Evolutionary conservation across 345 rosid species (phyloP), one percentile per base, ranked within the genome.

Genomic region (Populus davidiana): DNA sequence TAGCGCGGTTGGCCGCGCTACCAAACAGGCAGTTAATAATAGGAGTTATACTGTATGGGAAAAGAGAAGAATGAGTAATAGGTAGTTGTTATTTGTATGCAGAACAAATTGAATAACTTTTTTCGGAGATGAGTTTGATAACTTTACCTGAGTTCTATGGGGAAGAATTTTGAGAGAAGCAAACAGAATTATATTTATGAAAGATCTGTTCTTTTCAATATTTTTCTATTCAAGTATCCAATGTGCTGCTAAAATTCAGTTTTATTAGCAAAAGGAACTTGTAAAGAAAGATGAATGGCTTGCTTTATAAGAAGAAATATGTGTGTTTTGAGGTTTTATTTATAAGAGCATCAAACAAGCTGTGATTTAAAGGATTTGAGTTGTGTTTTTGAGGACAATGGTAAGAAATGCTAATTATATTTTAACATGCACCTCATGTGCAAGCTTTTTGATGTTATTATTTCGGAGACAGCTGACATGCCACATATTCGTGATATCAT

Each of bases 221-320:
- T 47, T 75, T 65, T 29, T 65, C 25, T 6, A 18, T 27, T n/a
- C 2, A 10, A 44, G 61, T 9, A 52, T 50, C 12, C 65, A 21
- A 8, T 50, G 2, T 49, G 14, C 41, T 35, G 31, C 64, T 35
- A 77, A 77, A 77, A 52, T 54, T 54, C 66, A 72, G n/a, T 25
- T 17, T 72, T 1, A 1, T n/a, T 20, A 18, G 14, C n/a, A 12
- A 38, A 36, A 43, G 12, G 50, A 14, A 67, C 31, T 67, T 67
- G 6, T 6, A 8, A 9, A 25, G 27, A 18, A 39, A 38, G 23
- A 67, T 23, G 25, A 21, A 5, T 31, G n/a, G 29, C 64, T 62
- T 56, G 17, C 50, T 72, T 14, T 35, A n/a, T 56, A 21, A 56
- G 13, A 56, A 33, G 29, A 38, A 39, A 14, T 33, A 33, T 50